Evolutionary conservation across 2,329 filamentous ascomycete genomes (phyloP).

Genomic region (Aspergillus fijiensis): DNA sequence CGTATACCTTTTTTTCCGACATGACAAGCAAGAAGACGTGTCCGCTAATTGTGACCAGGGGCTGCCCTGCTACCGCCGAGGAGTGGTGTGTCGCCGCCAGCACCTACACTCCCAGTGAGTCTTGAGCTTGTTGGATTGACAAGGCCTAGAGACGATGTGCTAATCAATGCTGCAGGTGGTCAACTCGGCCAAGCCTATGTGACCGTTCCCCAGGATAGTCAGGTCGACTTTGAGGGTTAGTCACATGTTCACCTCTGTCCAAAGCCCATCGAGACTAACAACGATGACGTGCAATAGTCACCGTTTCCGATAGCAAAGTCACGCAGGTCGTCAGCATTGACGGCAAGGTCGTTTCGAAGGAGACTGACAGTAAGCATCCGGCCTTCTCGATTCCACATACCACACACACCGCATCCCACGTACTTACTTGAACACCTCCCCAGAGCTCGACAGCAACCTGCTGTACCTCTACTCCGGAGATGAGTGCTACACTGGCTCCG

Average conservation of each 20-base stretch:
- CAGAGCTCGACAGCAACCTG: slow-evolving; percentile 17
- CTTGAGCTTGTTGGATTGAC: background rate
- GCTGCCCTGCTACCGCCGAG: slow-evolving; percentile 13
- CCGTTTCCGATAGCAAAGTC: slow-evolving; percentile 16
- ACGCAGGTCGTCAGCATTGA: slow-evolving; percentile 19
- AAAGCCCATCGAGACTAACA: background rate
- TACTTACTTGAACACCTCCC: background rate
- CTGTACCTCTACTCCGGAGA: slow-evolving; percentile 22
- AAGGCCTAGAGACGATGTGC: background rate
- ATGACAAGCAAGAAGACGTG: background rate
- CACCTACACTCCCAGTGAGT: slow-evolving; percentile 20
- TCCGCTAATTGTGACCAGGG: slow-evolving; percentile 6
- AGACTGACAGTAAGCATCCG: slow-evolving; percentile 16
- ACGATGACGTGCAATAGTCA: slow-evolving; percentile 2
- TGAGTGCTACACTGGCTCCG: slow-evolving; percentile 24
- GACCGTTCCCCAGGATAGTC: slow-evolving; percentile 13
- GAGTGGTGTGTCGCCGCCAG: slow-evolving; percentile 23
- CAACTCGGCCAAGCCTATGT: slow-evolving; percentile 20
- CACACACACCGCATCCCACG: background rate
- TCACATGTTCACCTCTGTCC: no score
- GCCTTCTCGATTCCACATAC: no score
- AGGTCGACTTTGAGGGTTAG: slow-evolving; percentile 21
- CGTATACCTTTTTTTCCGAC: background rate
- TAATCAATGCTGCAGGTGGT: slow-evolving; percentile 7
- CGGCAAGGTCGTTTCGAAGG: slow-evolving; percentile 17